Base-by-base conservation (phyloP, 2,329 filamentous ascomycete species). In the Aspergillus fumigatiaffinis region DNA sequence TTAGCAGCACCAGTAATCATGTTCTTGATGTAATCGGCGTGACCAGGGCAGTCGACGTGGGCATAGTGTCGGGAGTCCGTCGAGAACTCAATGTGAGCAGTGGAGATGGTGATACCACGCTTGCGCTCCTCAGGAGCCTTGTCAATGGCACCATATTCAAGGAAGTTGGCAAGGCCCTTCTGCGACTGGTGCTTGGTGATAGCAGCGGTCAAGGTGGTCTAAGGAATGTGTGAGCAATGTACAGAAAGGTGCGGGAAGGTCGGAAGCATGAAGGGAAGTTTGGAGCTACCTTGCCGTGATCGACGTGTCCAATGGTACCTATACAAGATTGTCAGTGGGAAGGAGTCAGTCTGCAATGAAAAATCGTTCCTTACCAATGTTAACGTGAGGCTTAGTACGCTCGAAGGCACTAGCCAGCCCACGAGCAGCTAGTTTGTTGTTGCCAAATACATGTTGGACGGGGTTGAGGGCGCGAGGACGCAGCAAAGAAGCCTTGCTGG, bases 1-100 rank as follows among this genome's bases (percentile, higher is more conserved):
- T 92, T 96, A 71, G 95, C 93, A 63, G 94, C 92, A 87, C 94
- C 94, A 67, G 94, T 99, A 78, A 99, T 99, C 94, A 99, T 99
- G 88, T 99, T 99, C 87, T 99, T 99, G 84, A 99, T 97, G 85
- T 99, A 99, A 91, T 99, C 94, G 80, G 94, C 94, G 88, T 99
- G 94, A 80, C 94, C 94, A 58, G 94, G 94, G 80, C 94, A 99
- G 86, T 99, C 94, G 82, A 99, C 94, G 86, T 99, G 94, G 71
- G 94, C 94, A 82, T 99, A 99, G 83, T 99, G 94, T 73, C 94
- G 89, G 75, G 83, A 84, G 0, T 96, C 91, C 76, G 94, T 99
- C 69, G 91, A 81, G 84, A 97, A 99, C 83, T 99, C 94, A 81
- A 99, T 96, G 81, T 99, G 94, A 66, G 94, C 91, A 55, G 94